Base-by-base conservation (phyloP, 495 filamentous ascomycete genomes). In the Aspergillus diversus region DNA sequence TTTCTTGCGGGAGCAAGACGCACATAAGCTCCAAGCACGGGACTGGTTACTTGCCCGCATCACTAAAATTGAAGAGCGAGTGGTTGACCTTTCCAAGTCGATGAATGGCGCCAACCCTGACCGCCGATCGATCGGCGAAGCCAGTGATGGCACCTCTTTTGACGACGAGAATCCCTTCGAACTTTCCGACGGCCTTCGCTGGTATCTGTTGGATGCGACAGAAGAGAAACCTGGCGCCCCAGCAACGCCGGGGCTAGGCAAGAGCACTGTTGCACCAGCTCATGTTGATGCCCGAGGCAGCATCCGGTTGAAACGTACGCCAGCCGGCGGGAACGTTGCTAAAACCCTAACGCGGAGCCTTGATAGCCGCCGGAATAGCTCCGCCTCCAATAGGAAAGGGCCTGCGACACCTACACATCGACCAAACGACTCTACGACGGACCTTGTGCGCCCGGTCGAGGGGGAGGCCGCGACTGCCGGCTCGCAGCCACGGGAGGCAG, bases 141-240 rank as follows among this genome's bases (percentile, higher is more conserved):
- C 75, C 34, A 85, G 80, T 72, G 87, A 89, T 56, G 83, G 79
- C 13, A 79, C 81, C 17, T 86, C 84, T 5, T 80, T 88, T n/a
- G 92, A 95, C 48, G 93, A 99, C 63, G 95, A 99, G 61, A 99
- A 99, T 71, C 95, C 95, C 2, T 99, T 98, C 68, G 93, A 97
- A 65, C 84, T 99, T 15, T 97, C 93, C 0, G 95, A 99, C 69
- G 95, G 95, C 16, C 80, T 99, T 16, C 85, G 94, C 33, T 99
- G 95, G 95, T 98, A 97, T 69, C 84, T 98, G 3, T 84, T 98
- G 9, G 94, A 99, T 70, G 95, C 95, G 0, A 82, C 83, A 3
- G 95, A 99, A 69, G 95, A 98, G 72, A 97, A 97, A 71, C 86
- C 90, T 7, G 95, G 94, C n/a, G 96, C 95, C 4, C 95, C 95